Base-by-base conservation (phyloP, 805 yeast genomes). In the Cyberlindnera saturnus region DNA sequence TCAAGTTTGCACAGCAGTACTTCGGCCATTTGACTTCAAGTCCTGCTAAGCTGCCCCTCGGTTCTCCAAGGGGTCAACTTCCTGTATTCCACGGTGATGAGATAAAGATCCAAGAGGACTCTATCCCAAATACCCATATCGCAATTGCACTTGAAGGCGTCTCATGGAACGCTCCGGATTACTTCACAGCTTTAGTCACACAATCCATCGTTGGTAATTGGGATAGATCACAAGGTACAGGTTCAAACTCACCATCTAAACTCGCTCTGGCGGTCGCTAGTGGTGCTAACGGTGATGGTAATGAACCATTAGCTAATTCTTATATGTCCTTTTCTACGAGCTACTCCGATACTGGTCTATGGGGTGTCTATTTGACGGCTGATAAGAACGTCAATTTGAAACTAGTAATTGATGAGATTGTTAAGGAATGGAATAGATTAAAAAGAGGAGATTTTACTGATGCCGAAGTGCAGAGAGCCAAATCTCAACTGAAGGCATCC, bases 81-180 rank as follows among this genome's bases (percentile, higher is more conserved):
- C 96, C 98, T 5, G 71, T 75, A 15, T 93, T 93, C 62, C 69
- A 79, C 49, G 91, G 95, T 36, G 91, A 89, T 45, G 97, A 93
- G 64, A 79, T 85, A 46, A 81, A 89, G 56, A 75, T 89, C 44
- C 82, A 82, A 54, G 96, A 93, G 55, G 79, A 79, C 49, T 70
- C 93, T 1, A 67, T 93, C 57, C 96, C 96, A 29, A 81, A 80
- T 7, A 89, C 97, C 1, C 95, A 93, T 65, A 78, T 90, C 43
- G 99, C 96, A 5, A 68, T 93, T 41, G 93, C 96, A 11, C 82
- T 93, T n/a, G 98, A 93, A 70, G 98, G 99, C 55, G 96, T 90
- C 19, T 83, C 96, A 32, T 93, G 99, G 99, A 83, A 86, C 32
- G 87, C 93, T 3, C 88, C 95, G 10, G 97, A 93, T 63, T 93